These are phyloP conservation scores for Coniochaeta ligniaria DNA, from an alignment of 2,329 filamentous ascomycete species.

Conservation along the genomic window DNA sequence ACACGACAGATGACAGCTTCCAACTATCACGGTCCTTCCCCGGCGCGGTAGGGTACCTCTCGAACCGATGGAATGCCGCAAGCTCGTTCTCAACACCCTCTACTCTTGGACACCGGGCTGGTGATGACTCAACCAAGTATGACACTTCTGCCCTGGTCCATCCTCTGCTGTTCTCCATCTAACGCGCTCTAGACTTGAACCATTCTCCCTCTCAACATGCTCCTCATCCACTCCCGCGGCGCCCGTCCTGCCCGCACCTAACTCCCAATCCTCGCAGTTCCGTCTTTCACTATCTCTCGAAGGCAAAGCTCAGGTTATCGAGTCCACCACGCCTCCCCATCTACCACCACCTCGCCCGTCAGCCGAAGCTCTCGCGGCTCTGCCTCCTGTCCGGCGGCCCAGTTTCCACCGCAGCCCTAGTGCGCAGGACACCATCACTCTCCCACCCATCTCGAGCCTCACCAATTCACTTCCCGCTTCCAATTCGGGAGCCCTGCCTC, in stretches of 20 bases:
- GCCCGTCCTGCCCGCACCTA: constrained; percentile 25
- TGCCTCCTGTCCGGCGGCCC: constrained; percentile 40
- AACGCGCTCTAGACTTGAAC: constrained; percentile 28
- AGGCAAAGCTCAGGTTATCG: constrained; percentile 82
- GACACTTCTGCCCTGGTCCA: constrained; percentile 5
- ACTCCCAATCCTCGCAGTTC: constrained; percentile 48
- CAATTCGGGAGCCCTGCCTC: constrained; percentile 34
- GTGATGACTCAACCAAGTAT: constrained; percentile 40
- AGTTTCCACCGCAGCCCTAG: constrained; percentile 66
- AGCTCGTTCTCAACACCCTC: constrained; percentile 44
- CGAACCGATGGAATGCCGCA: constrained; percentile 50
- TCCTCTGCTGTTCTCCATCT: constrained; percentile 3
- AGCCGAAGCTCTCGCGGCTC: constrained; percentile 34
- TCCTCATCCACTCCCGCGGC: constrained; percentile 29
- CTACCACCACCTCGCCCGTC: constrained; percentile 41
- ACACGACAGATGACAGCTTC: background rate
- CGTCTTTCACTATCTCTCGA: constrained; percentile 80
- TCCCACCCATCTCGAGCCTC: constrained; percentile 48
- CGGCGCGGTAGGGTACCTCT: constrained; percentile 40
- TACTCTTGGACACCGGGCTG: constrained; percentile 24
- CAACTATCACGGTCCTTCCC: constrained; percentile 31
- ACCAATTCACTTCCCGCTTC: constrained; percentile 32
- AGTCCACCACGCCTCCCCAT: constrained; percentile 61
- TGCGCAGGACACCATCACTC: constrained; percentile 50
- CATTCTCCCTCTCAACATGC: constrained; percentile 34